Evolutionary conservation across 495 filamentous ascomycete species (phyloP).

Genomic region (Penicillium maclennaniae): DNA sequence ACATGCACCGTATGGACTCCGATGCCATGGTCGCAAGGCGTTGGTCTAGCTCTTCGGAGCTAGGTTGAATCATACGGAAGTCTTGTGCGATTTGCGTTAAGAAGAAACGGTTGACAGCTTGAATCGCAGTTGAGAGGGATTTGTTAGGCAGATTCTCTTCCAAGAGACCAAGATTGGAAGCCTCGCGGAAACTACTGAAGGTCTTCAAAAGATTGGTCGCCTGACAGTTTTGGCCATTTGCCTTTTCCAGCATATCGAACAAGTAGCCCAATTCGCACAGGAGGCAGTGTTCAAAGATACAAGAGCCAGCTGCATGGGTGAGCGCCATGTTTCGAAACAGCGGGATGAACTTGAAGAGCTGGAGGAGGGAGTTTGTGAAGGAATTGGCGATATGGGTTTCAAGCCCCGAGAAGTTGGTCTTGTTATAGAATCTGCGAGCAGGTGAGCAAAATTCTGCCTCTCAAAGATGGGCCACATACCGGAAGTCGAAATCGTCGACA

Average conservation of each 20-base stretch:
- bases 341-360: conserved; percentile 87
- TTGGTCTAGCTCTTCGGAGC: conserved; percentile 55
- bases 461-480: conserved; percentile 46
- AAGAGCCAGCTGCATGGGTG: conserved; percentile 81
- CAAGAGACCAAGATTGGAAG: conserved; percentile 65
- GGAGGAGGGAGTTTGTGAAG: conserved; percentile 89
- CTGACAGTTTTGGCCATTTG: conserved; percentile 86
- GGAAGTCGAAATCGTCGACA: conserved; percentile 96
- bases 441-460: conserved; percentile 3
- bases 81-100: conserved; percentile 68
- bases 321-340: conserved; percentile 84
- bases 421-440: conserved; percentile 80
- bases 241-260: conserved; percentile 97
- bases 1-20: conserved; percentile 69
- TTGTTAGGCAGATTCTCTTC: conserved; percentile 75
- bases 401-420: conserved; percentile 81
- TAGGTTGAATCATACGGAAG: conserved; percentile 58
- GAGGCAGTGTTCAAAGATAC: conserved; percentile 75
- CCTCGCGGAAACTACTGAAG: conserved; percentile 72
- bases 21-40: conserved; percentile 52
- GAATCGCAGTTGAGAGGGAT: conserved; percentile 68
- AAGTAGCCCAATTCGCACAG: conserved; percentile 93
- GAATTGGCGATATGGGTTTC: conserved; percentile 96
- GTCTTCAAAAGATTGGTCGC: conserved; percentile 95
- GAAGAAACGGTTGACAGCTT: conserved; percentile 73